Base-by-base conservation (phyloP, 352 stramenopile genomes). In the Globisporangium spiculum region DNA sequence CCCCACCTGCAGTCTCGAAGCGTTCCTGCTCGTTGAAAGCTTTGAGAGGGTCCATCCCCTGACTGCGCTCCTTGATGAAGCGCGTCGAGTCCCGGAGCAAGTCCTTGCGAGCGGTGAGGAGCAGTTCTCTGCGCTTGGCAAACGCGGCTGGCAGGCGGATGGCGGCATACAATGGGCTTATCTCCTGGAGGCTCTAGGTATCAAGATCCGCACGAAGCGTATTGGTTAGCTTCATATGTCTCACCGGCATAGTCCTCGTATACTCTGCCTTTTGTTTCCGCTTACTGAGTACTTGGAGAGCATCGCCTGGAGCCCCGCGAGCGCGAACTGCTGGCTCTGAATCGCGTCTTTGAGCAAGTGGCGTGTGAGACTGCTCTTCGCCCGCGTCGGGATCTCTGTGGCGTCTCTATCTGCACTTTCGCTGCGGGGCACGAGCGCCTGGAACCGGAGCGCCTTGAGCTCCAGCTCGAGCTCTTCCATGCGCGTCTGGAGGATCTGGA, bases 51-150 rank as follows among this genome's bases (percentile, higher is more conserved):
- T 72, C 72, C 26, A 86, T 27, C 1, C 71, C 65, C 0, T 20
- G 30, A 12, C 55, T 72, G 30, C 75, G 71, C 53, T 83, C 73
- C 5, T 66, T 64, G 26, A 83, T 67, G 63, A 83, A 86, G 14
- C 68, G 68, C 46, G 54, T 69, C 0, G 60, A 73, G 52, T 73
- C 69, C 22, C 66, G 36, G 32, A 84, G 10, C 41, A 79, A 82
- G 1, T 55, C 57, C 26, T 26, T 53, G 65, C 74, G 60, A 27
- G 79, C 34, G 0, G 73, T 64, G 48, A 56, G 68, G 12, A 86
- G 63, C 52, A 59, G 69, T 22, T 55, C 67, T 52, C 69, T 71
- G 41, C 78, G 74, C 16, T 76, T 64, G 0, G n/a, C 44, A 34
- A 57, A 57, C 55, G 79, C 73, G 1, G 5, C 55, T 16, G 74